Evolutionary conservation across 1,284 basidiomycete genomes (phyloP), one percentile per base, ranked within the genome.

Genomic region (Ceraceosorus guamensis): DNA sequence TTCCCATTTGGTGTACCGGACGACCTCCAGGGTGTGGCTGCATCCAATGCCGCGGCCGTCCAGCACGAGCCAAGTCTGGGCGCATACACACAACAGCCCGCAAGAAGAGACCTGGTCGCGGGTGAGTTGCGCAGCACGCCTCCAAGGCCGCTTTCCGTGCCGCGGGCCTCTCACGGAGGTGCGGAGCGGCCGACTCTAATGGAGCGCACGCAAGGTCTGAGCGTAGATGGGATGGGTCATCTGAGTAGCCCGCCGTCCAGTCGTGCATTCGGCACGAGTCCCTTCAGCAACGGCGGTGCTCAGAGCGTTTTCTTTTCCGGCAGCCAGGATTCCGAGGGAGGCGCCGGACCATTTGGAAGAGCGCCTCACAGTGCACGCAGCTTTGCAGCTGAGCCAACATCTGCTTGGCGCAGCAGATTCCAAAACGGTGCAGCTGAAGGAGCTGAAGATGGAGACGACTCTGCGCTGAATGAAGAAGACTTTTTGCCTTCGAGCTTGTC

Each of bases 1-100:
- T 86, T 90, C 63, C 82, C 84, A 0, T 87, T 87, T 60, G 83
- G 83, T 67, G 79, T 83, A 48, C 81, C 81, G 8, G 82, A 84
- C 57, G 83, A 84, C 59, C 71, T 76, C 31, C 65, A 70, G 7
- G 35, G 33, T 31, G n/a, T n/a, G n/a, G n/a, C n/a, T n/a, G n/a
- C n/a, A n/a, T n/a, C n/a, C n/a, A n/a, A n/a, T n/a, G n/a, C n/a
- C n/a, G n/a, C n/a, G n/a, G n/a, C n/a, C n/a, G n/a, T n/a, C n/a
- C n/a, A n/a, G n/a, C n/a, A n/a, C n/a, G n/a, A n/a, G n/a, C n/a
- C n/a, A n/a, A n/a, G n/a, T n/a, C n/a, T n/a, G n/a, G n/a, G n/a
- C n/a, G n/a, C n/a, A n/a, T n/a, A n/a, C n/a, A n/a, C n/a, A n/a
- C 33, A 30, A 14, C 48, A 35, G 33, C 31, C 8, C 48, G 11